Base-by-base conservation (phyloP, 2,329 filamentous ascomycete species). In the Stylonectria norvegica region DNA sequence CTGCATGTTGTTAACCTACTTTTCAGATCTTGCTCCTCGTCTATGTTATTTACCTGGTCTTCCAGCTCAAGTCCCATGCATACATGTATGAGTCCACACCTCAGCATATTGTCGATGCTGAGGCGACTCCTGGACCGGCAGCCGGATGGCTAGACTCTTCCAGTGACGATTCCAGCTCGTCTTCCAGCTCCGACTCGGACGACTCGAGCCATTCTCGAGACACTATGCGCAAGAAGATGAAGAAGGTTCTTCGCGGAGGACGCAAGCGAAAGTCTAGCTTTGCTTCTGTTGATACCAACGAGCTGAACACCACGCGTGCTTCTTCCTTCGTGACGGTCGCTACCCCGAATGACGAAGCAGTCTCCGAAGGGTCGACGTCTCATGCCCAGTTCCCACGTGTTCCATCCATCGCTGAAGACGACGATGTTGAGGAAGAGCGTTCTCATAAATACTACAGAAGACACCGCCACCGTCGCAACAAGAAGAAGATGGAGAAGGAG, bases 11-110 rank as follows among this genome's bases (percentile, higher is more conserved):
- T 20, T 40, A n/a, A 42, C 56, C 34, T 33, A 14, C 5, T 35
- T 40, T 30, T 3, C 34, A 83, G 80, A 74, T 94, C 36, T 70
- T 95, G 7, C 74, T 95, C 2, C 61, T 95, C 22, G 84, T 95
- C 9, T 95, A 95, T 61, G 67, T 82, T 32, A 69, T 95, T 14
- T 95, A 95, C 59, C 77, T 95, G 22, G 60, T 95, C 15, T 95
- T 95, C 66, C 89, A 95, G 68, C 78, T 95, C 45, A 94, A 94
- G 66, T 93, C 89, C 2, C 89, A 95, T 60, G 78, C 87, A 7
- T 95, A 94, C 67, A 82, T 95, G 71, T 95, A 95, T 55, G 86
- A 89, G 64, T 93, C 89, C 51, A 95, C 87, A 5, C 90, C 90
- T 8, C 89, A 95, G 66, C 84, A 90, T 54, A 85, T 94, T 45